Evolutionary conservation across 495 filamentous ascomycete genomes (phyloP).

Genomic region (Copromyces sp.): DNA sequence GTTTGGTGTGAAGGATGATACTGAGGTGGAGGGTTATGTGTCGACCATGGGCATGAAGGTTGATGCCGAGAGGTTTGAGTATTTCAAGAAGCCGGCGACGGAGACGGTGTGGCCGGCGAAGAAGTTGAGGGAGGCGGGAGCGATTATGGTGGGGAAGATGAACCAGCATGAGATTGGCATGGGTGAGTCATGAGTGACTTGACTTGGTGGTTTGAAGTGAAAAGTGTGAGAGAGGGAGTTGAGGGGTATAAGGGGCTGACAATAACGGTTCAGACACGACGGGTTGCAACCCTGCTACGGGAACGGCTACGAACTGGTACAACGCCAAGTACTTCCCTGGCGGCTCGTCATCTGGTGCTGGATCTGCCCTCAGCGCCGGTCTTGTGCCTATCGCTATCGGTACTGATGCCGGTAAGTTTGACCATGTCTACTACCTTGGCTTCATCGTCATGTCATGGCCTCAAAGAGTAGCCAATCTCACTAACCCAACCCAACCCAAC

Average conservation of each 20-base stretch:
- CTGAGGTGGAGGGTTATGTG: slow-evolving; percentile 63
- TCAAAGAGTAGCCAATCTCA: neutral
- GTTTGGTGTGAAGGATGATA: slow-evolving; percentile 81
- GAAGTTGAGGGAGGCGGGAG: slow-evolving; percentile 68
- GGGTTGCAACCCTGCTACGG: slow-evolving; percentile 55
- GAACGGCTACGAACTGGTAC: slow-evolving; percentile 78
- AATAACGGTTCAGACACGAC: slow-evolving; percentile 18
- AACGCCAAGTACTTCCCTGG: slow-evolving; percentile 75
- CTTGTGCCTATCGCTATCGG: slow-evolving; percentile 75
- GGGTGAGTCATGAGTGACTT: slow-evolving; percentile 6
- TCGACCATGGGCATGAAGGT: slow-evolving; percentile 45
- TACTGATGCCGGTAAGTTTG: slow-evolving; percentile 55
- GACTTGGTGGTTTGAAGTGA: neutral
- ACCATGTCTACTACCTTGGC: neutral
- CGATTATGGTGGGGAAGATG: slow-evolving; percentile 72
- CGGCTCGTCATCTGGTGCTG: slow-evolving; percentile 78
- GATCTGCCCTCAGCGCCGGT: slow-evolving; percentile 65
- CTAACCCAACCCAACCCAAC: neutral
- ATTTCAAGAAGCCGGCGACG: slow-evolving; percentile 21
- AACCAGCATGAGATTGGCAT: slow-evolving; percentile 87
- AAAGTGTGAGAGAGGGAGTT: neutral
- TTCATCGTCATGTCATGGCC: neutral
- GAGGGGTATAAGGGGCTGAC: neutral
- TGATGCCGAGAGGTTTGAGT: slow-evolving; percentile 22
- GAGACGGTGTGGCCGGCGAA: slow-evolving; percentile 58